These are phyloP conservation scores for Phytopythium chamaehyphon DNA, from an alignment of 352 stramenopile genomes.

Conservation along the genomic window DNA sequence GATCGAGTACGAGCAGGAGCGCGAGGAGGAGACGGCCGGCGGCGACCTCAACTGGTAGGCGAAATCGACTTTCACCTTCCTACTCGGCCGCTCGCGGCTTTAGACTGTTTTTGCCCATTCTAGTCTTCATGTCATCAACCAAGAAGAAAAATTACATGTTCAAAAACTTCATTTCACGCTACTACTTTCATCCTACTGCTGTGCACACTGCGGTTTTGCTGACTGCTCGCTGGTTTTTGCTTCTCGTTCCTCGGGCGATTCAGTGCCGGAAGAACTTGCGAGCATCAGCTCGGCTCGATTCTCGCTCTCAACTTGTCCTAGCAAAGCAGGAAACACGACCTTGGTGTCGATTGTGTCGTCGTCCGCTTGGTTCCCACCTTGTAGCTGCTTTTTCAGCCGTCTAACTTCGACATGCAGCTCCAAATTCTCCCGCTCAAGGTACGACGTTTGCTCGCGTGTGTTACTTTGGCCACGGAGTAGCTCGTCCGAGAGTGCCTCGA, in stretches of 20 bases:
- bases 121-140: not conserved
- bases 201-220: constrained; percentile 30
- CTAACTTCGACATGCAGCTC: constrained; percentile 60
- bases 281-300: not conserved
- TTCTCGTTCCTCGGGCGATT: constrained; percentile 13
- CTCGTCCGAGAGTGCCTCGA: constrained; percentile 24
- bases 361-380: constrained; percentile 3
- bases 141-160: not conserved
- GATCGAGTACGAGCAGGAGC: constrained; percentile 86
- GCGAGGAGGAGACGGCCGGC: constrained; percentile 42
- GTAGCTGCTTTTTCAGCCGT: constrained; percentile 45
- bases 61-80: too few species aligned
- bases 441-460: constrained; percentile 25
- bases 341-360: constrained; percentile 10
- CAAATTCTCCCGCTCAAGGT: constrained; percentile 66
- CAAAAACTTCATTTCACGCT: not conserved
- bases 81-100: too few species aligned
- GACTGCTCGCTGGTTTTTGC: constrained; percentile 16
- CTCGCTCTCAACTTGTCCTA: too few species aligned
- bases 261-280: too few species aligned
- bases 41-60: constrained; percentile 52
- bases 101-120: too few species aligned
- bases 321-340: not conserved
- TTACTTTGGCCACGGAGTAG: not conserved
- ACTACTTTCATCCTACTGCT: constrained; percentile 31